These are phyloP conservation scores for Pittosporum tobira DNA, from an alignment of 129 eudicot species.

Conservation along the genomic window DNA sequence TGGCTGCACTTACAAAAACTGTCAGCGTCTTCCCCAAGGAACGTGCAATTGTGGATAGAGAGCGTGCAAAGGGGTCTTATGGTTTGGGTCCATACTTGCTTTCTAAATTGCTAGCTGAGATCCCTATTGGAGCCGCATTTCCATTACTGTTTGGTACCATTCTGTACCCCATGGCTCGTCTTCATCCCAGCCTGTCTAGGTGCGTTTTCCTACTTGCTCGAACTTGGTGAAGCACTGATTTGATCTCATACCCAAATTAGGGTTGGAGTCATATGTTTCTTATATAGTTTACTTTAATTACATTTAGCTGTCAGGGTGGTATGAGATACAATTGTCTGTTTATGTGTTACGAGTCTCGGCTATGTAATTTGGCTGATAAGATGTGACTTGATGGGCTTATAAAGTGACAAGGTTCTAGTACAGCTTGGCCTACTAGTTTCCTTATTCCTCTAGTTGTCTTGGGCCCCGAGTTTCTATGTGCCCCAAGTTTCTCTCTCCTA, in stretches of 20 bases:
- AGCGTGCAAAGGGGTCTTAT: conserved; percentile 95
- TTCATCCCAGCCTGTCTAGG: conserved; percentile 87
- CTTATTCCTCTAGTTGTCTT: too few species aligned
- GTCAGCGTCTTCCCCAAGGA: conserved; percentile 95
- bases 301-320: too few species aligned
- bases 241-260: neutral
- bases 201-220: conserved; percentile 12
- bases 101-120: conserved; percentile 87
- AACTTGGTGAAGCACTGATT: neutral
- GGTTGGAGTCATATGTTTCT: too few species aligned
- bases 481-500: too few species aligned
- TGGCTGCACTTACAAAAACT: conserved; percentile 99
- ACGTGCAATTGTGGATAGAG: conserved; percentile 96
- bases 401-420: too few species aligned
- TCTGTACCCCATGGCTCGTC: conserved; percentile 95
- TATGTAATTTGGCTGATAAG: too few species aligned
- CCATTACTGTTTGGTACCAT: conserved; percentile 84
- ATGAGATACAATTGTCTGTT: too few species aligned
- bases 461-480: too few species aligned
- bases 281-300: too few species aligned
- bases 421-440: too few species aligned
- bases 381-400: too few species aligned
- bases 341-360: too few species aligned
- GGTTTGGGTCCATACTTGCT: conserved; percentile 77
- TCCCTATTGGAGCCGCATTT: conserved; percentile 92